Evolutionary conservation across 495 filamentous ascomycete genomes (phyloP), one percentile per base, ranked within the genome.

Genomic region (Aspergillus egyptiacus): DNA sequence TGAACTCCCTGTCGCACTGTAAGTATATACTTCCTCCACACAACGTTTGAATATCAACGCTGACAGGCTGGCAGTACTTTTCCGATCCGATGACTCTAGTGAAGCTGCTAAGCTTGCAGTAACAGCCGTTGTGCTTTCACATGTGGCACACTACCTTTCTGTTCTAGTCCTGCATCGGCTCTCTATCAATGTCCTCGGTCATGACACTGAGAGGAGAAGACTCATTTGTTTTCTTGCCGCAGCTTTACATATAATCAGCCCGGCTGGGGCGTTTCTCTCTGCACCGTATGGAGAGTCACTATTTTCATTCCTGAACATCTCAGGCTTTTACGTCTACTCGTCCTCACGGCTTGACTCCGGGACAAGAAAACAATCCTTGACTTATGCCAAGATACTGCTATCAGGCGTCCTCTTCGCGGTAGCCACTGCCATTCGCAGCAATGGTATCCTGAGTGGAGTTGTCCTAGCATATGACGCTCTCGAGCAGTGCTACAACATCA

Each of bases 201-300:
- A 54, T 33, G 44, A 59, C 44, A 64, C 54, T 22, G 46, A 55
- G 31, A 41, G 59, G 19, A 52, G 68, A 34, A 56, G 55, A 30
- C 56, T 69, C 17, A 67, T 89, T 19, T 77, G 86, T 19, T 79
- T 91, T 43, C 62, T 84, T 13, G 72, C 85, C 22, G 82, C 87
- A 5, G 60, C 77, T 9, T 69, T 97, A 27, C 87, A 96, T 61
- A 79, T 95, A 33, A 57, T 97, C 18, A 87, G 82, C 3, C 93
- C 94, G 0, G 93, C 87, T 6, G 91, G 91, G 8, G 66, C 95
- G 2, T 96, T 97, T 60, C 79, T 98, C 22, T 89, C 85, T 0
- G 87, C 91, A 1, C 93, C 94, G 0, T 93, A 89, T 57, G 76
- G 79, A 17, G 94, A 98, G 66, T 80, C 85, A 38, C 60, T 84